Conservation (phyloP, 352 stramenopile genomes). For the Phytopythium cucurbitacearum region DNA sequence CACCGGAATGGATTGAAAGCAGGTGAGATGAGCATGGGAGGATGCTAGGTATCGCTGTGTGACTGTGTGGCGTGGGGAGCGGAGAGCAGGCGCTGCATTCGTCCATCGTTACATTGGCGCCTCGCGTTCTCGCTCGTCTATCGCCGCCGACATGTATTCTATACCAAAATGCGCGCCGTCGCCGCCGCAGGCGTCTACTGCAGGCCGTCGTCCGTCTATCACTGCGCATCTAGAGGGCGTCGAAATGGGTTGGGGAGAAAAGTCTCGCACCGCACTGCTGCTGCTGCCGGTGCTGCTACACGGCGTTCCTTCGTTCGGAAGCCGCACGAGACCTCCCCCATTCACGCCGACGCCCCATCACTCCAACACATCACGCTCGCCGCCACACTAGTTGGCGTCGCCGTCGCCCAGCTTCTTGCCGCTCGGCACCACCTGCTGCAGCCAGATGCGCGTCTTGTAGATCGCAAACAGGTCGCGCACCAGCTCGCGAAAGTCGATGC, state of each 20-base stretch:
- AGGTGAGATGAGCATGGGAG: too few species aligned
- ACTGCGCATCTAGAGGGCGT: too few species aligned
- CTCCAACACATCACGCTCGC: neutral
- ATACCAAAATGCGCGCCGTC: conserved; percentile 8
- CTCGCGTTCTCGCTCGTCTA: neutral
- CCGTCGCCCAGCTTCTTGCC: conserved; percentile 65
- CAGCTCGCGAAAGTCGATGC: conserved; percentile 97
- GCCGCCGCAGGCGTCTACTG: neutral
- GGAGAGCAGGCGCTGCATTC: neutral
- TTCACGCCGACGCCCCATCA: conserved; percentile 1
- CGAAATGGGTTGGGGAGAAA: too few species aligned
- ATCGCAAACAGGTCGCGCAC: conserved; percentile 98
- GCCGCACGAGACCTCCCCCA: neutral
- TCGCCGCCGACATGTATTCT: conserved; percentile 5
- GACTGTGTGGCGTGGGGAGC: too few species aligned
- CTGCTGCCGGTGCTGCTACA: too few species aligned
- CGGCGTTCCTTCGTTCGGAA: conserved; percentile 2
- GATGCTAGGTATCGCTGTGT: too few species aligned
- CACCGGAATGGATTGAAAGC: too few species aligned
- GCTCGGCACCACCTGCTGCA: conserved; percentile 91
- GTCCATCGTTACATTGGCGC: neutral
- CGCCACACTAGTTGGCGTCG: conserved; percentile 42
- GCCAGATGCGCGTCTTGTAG: conserved; percentile 99
- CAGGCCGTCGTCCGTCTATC: too few species aligned
- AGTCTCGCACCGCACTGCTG: too few species aligned